phyloP scores from a whole-genome alignment of 2,329 filamentous ascomycete species.

The Monosporascus sp. region DNA sequence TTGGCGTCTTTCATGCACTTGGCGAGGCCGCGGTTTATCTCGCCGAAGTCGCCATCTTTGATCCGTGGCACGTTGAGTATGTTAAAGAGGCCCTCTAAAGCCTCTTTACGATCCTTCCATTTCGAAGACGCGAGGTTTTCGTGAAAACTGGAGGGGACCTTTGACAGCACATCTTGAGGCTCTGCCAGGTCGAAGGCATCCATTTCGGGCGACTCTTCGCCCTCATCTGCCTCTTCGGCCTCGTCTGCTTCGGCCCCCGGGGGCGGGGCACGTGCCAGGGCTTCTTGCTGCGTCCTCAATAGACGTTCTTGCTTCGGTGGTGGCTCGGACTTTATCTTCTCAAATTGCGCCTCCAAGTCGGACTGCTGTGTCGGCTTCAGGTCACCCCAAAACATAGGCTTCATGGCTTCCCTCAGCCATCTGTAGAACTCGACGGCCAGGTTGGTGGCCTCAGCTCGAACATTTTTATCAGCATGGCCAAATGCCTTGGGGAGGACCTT shows the following conservation, averaged over 20 bases:
- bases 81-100: slow-evolving; percentile 73
- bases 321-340: slow-evolving; percentile 83
- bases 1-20: slow-evolving; percentile 99
- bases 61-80: slow-evolving; percentile 81
- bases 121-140: slow-evolving; percentile 86
- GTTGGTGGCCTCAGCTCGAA: slow-evolving; percentile 87
- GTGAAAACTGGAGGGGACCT: slow-evolving; percentile 74
- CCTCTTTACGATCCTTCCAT: slow-evolving; percentile 98
- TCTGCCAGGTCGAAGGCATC: slow-evolving; percentile 80
- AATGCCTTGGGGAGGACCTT: slow-evolving; percentile 88
- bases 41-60: slow-evolving; percentile 83
- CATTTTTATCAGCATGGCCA: slow-evolving; percentile 95
- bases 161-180: slow-evolving; percentile 78
- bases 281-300: slow-evolving; percentile 83
- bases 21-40: slow-evolving; percentile 76
- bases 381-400: slow-evolving; percentile 94
- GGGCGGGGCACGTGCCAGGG: slow-evolving; percentile 64
- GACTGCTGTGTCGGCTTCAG: slow-evolving; percentile 92
- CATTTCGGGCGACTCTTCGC: slow-evolving; percentile 64
- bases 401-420: slow-evolving; percentile 97
- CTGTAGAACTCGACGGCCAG: slow-evolving; percentile 91
- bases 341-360: slow-evolving; percentile 90
- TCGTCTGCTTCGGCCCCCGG: slow-evolving; percentile 52
- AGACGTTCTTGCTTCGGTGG: slow-evolving; percentile 86
- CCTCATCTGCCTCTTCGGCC: slow-evolving; percentile 52